Evolutionary conservation across 257 asterid genomes (phyloP), one percentile per base, ranked within the genome.

Genomic region (Cinchona pubescens): DNA sequence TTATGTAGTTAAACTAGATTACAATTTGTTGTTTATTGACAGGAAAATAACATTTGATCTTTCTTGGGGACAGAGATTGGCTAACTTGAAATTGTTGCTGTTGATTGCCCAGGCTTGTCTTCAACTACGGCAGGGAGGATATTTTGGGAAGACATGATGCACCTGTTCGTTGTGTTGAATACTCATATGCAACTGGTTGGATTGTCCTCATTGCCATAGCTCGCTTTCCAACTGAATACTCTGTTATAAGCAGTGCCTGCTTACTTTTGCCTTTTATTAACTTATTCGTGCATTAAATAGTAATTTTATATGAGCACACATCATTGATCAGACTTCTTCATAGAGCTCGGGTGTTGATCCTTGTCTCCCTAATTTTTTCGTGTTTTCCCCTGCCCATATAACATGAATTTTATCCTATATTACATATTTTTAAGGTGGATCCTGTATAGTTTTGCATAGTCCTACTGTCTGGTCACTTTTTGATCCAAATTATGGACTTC

Each of bases 121-220:
- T 92, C 87, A 89, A 87, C 86, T 56, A 88, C 71, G 82, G 80
- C 73, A 86, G 88, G 76, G 96, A 83, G 86, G 96, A 90, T 79
- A 78, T 88, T 49, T 73, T 91, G 87, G 96, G 97, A 75, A 83
- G 82, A 78, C 96, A 91, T 67, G 96, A 87, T 71, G 93, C 92
- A 15, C 96, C 93, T 30, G 92, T 93, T 79, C 94, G 96, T 51
- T 90, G 97, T 72, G 69, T 92, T 74, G 97, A 92, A 42, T 92
- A 92, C 82, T 90, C 96, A 10, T 85, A 86, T 59, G 89, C 94
- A 64, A 92, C 97, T 43, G 97, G 97, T 90, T 69, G 72, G 85
- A 71, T n/a, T 56, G n/a, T n/a, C n/a, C n/a, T 69, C 43, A 76
- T 75, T 29, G 61, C 59, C 72, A 46, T 25, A 71, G 32, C 46